Evolutionary conservation across 2,329 filamentous ascomycete genomes (phyloP).

Genomic region (Rhynchosporium agropyri): DNA sequence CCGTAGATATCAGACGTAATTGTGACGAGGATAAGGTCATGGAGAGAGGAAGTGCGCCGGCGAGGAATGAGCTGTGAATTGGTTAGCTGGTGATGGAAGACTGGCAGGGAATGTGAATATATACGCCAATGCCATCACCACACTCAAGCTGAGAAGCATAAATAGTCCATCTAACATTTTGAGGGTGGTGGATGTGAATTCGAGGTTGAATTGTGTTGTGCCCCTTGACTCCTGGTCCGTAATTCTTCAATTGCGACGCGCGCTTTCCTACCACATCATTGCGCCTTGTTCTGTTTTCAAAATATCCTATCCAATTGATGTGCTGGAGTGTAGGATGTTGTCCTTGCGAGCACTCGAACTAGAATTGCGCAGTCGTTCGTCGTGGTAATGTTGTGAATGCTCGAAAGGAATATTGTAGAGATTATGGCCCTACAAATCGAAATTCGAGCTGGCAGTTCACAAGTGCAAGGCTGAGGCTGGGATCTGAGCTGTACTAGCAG

Average conservation of each 20-base stretch:
- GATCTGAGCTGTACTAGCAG: conserved; percentile 10
- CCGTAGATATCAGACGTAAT: conserved; percentile 83
- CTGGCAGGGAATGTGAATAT: neutral
- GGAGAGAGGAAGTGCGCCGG: conserved; percentile 86
- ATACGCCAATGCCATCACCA: conserved; percentile 61
- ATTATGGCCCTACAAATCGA: neutral
- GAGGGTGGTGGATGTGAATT: neutral
- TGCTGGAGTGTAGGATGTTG: neutral
- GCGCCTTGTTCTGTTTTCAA: neutral
- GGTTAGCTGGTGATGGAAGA: neutral
- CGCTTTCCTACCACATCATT: conserved; percentile 34
- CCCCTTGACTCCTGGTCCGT: conserved; percentile 26
- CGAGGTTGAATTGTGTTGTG: neutral
- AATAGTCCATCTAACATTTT: conserved; percentile 44
- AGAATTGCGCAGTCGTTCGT: conserved; percentile 8
- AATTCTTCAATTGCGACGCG: conserved; percentile 17
- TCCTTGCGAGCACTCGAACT: neutral
- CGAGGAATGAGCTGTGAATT: conserved; percentile 78
- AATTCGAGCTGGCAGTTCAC: neutral
- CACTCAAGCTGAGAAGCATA: conserved; percentile 43
- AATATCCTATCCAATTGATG: conserved; percentile 4
- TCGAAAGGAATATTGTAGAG: neutral
- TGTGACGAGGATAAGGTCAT: conserved; percentile 86
- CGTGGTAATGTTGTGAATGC: neutral
- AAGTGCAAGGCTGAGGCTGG: conserved; percentile 36